These are phyloP conservation scores for Scalesia atractyloides DNA, from an alignment of 129 eudicot species.

Conservation along the genomic window DNA sequence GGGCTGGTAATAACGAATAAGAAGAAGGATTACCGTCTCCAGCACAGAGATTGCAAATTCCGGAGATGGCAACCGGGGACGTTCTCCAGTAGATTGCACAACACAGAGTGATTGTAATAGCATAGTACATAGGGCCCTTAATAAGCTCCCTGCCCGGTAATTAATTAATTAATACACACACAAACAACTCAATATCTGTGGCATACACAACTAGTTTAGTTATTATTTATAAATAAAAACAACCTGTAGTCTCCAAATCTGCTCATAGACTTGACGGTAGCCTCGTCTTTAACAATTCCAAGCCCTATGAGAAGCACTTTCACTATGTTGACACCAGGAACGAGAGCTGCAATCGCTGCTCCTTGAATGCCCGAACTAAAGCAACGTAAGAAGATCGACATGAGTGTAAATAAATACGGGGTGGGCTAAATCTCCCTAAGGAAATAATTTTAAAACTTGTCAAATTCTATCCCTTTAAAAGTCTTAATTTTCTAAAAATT, in stretches of 20 bases:
- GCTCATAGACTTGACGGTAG: conserved; percentile 86
- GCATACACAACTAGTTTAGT: too few relatives aligned
- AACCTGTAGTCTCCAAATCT: conserved; percentile 84
- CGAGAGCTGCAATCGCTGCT: conserved; percentile 69
- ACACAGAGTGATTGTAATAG: conserved; percentile 8
- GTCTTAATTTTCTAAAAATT: too few relatives aligned
- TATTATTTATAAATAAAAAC: too few relatives aligned
- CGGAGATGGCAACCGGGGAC: background rate
- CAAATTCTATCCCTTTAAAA: too few relatives aligned
- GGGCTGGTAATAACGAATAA: too few relatives aligned
- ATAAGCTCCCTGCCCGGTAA: conserved; percentile 13
- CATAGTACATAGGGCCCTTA: conserved; percentile 11
- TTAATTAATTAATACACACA: background rate
- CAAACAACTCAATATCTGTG: background rate
- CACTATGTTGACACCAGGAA: conserved; percentile 70
- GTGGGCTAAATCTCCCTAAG: too few relatives aligned
- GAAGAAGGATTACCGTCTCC: background rate
- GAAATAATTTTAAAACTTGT: too few relatives aligned
- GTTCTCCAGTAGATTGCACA: conserved; percentile 11
- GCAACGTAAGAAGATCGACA: conserved; percentile 16
- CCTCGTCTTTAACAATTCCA: conserved; percentile 81
- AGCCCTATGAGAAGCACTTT: conserved; percentile 80
- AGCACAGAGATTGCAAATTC: conserved; percentile 10
- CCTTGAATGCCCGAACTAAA: conserved; percentile 73
- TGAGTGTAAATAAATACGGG: conserved; percentile 13